Base-by-base conservation (phyloP, 2,329 filamentous ascomycete species). In the Ophiostoma quercus region DNA sequence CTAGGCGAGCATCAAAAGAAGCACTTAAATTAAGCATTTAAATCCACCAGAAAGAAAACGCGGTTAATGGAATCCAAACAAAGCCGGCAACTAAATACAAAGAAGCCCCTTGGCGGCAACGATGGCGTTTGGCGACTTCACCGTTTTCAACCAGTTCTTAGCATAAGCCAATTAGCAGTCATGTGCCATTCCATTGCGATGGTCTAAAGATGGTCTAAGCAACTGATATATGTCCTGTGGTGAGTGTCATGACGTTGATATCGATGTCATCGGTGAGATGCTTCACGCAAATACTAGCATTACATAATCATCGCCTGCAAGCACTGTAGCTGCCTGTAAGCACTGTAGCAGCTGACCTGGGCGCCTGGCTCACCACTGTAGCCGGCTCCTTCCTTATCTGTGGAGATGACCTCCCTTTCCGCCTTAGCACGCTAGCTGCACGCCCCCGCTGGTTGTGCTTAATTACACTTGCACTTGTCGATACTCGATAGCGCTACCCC, bases 371-470 rank as follows among this genome's bases (percentile, higher is more conserved):
- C n/a, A 57, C 39, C 14, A 47, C 43, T 47, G 43, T 47, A 67
- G 65, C 68, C 29, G 63, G 29, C 32, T 32, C 54, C 43, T 41
- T 66, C 60, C 43, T 70, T 70, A 70, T 70, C 69, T 70, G 66
- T 66, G 66, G 69, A 68, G 68, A 63, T 47, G 25, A 65, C 22
- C 51, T 14, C 25, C 19, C 19, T 5, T 34, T n/a, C 19, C 39
- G 22, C 12, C 7, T 32, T 22, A 67, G 65, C 32, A n/a, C 60
- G 43, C 69, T 66, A 68, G 57, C 43, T 43, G 60, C 69, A 70
- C 67, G 22, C 69, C 69, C 51, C 66, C 9, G 4, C 22, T 43
- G 60, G 8, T 43, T 11, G 32, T n/a, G 16, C 29, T n/a, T 32
- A 60, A 62, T 32, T 62, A 25, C 57, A 62, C 57, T 60, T 60